These are phyloP conservation scores for Geotrichum australiense DNA, from an alignment of 1,139 yeast genomes.

Conservation along the genomic window DNA sequence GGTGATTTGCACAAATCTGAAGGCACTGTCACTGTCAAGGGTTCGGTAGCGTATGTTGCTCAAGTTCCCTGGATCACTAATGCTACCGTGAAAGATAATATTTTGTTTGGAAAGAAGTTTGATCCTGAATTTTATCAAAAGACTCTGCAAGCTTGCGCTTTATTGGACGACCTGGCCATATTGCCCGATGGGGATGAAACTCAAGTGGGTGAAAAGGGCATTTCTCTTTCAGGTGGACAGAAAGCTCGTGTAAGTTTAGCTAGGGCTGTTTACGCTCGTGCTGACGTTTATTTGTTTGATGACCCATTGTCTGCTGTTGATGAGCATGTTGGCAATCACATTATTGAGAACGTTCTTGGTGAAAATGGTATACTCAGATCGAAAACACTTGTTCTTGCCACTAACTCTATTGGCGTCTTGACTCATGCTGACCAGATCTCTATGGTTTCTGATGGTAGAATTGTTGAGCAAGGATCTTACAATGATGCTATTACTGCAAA, in stretches of 20 bases:
- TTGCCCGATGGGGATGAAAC: conserved; percentile 87
- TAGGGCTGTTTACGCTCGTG: conserved; percentile 91
- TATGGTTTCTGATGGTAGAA: conserved; percentile 67
- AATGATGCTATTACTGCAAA: conserved; percentile 47
- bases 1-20: conserved; percentile 79
- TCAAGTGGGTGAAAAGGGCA: conserved; percentile 95
- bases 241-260: conserved; percentile 91
- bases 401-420: conserved; percentile 81
- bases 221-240: conserved; percentile 94
- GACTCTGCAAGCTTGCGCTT: conserved; percentile 84
- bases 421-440: conserved; percentile 68
- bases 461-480: conserved; percentile 72
- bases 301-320: conserved; percentile 95
- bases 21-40: conserved; percentile 69
- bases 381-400: conserved; percentile 77
- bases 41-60: conserved; percentile 83
- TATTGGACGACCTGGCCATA: conserved; percentile 67
- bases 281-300: conserved; percentile 84
- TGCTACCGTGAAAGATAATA: conserved; percentile 83
- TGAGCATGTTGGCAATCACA: conserved; percentile 86
- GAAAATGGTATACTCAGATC: conserved; percentile 68
- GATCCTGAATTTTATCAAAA: conserved; percentile 74
- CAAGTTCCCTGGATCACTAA: conserved; percentile 97
- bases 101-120: conserved; percentile 78
- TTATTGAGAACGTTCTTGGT: conserved; percentile 73